Evolutionary conservation across 139 green algal genomes (phyloP).

Genomic region (Pycnococcus provasolii): DNA sequence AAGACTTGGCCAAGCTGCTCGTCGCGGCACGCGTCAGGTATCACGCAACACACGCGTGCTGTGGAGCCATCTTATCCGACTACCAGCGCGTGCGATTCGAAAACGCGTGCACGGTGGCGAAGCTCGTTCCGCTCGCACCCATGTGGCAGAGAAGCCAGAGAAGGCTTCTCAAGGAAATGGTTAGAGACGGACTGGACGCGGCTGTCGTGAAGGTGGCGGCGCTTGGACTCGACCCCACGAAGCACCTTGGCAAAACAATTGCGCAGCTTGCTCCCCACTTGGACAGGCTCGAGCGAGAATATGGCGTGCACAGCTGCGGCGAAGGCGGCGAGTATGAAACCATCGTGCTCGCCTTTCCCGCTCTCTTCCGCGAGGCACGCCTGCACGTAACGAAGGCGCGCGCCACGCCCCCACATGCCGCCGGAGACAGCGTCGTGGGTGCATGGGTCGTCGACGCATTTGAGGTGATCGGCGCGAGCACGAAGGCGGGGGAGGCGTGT

Average conservation of each 20-base stretch:
- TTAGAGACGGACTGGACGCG: constrained; percentile 19
- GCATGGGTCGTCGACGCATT: too few species aligned
- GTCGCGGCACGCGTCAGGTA: constrained; percentile 10
- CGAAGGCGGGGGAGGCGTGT: too few species aligned
- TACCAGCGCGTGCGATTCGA: constrained; percentile 95
- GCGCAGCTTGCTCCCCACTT: neutral
- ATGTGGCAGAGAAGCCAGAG: constrained; percentile 82
- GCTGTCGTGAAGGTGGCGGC: constrained; percentile 49
- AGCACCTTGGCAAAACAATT: constrained; percentile 60
- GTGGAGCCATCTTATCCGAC: constrained; percentile 85
- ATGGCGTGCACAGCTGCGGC: constrained; percentile 80
- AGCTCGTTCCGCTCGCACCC: constrained; percentile 74
- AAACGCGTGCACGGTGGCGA: constrained; percentile 63
- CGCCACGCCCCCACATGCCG: too few species aligned
- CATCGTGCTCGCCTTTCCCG: constrained; percentile 75
- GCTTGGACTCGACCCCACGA: constrained; percentile 65
- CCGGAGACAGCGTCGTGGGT: too few species aligned
- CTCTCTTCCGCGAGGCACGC: constrained; percentile 8
- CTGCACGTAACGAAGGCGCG: too few species aligned
- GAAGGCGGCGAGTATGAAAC: constrained; percentile 98
- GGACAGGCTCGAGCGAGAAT: constrained; percentile 29
- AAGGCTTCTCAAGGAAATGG: constrained; percentile 48
- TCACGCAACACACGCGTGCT: constrained; percentile 41
- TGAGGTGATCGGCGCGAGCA: too few species aligned
- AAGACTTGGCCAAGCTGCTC: constrained; percentile 74